Percentiles rank a stretch among this genome's conserved stretches.
Evolutionary conservation across 805 yeast genomes (phyloP).

Genomic region (Yarrowia sp.): DNA sequence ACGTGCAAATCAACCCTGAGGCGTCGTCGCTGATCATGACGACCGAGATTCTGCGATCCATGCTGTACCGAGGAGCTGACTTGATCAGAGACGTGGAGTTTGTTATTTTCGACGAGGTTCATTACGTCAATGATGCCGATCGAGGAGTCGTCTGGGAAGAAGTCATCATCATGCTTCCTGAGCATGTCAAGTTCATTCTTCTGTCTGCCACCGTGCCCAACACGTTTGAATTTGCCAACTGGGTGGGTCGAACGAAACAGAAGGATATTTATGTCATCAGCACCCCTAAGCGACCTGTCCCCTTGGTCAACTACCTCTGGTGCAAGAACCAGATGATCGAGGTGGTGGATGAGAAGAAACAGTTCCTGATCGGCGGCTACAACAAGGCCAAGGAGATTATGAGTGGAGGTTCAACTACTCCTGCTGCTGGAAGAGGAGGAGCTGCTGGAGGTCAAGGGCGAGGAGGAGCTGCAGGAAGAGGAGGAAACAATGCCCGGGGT

Average conservation of each 20-base stretch:
- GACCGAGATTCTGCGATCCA: conserved; percentile 93
- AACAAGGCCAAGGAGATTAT: conserved; percentile 52
- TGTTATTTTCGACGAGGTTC: conserved; percentile 97
- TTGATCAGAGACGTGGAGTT: conserved; percentile 95
- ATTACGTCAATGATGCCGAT: conserved; percentile 94
- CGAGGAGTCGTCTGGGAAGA: conserved; percentile 99
- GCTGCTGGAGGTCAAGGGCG: conserved; percentile 4
- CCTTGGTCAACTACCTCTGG: conserved; percentile 85
- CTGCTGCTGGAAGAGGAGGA: conserved; percentile 42
- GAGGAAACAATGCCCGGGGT: conserved; percentile 6
- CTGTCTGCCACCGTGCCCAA: conserved; percentile 99
- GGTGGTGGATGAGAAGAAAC: conserved; percentile 75
- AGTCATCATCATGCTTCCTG: conserved; percentile 96
- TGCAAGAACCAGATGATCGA: conserved; percentile 77
- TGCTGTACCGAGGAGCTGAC: conserved; percentile 97
- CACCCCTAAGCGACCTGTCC: conserved; percentile 96
- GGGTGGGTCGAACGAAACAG: conserved; percentile 98
- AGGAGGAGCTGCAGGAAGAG: conserved; percentile 3
- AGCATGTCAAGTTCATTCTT: conserved; percentile 88
- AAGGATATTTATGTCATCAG: conserved; percentile 96
- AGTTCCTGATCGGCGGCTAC: conserved; percentile 70
- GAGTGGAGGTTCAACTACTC: conserved; percentile 44
- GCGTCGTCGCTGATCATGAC: conserved; percentile 98
- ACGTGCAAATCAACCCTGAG: conserved; percentile 95
- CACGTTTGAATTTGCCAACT: conserved; percentile 94